Base-by-base conservation (phyloP, 164 flowering plant genomes). In the Vitis rupestris region DNA sequence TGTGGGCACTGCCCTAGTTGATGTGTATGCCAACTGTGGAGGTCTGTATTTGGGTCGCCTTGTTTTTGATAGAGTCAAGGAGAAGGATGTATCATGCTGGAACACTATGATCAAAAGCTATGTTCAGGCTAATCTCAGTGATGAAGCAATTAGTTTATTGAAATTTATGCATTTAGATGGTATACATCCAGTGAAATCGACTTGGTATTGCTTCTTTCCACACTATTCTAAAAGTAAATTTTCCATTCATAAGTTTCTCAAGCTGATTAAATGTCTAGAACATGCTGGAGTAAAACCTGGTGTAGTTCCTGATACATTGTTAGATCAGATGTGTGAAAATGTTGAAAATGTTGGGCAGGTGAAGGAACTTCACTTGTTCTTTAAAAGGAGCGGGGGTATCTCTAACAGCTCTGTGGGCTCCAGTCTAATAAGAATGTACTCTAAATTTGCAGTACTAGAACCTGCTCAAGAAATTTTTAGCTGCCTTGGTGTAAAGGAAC, bases 21-120 rank as follows among this genome's bases (percentile, higher is more conserved):
- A 74, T 71, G 65, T 65, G 58, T 78, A 78, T 65, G 70, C 70
- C 27, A 74, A 71, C 19, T 74, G 78, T 65, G 64, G 75, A 27
- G 69, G 79, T 62, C 59, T 79, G 63, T 76, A 74, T 10, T 72
- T 66, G 53, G 69, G 73, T 50, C 58, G 72, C 12, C 65, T 72
- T n/a, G 29, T 75, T 48, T 75, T 79, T 53, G 54, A 79, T 62
- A 66, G 76, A 58, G 57, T 79, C 19, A 50, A 56, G 17, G 78
- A 71, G 60, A 78, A 56, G 64, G 81, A 78, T 68, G n/a, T 56
- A 4, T 72, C 66, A 6, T 74, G 75, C 61, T 78, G 81, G 81
- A 78, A 71, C 72, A 66, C 70, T 7, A 74, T 78, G 75, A 71
- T 78, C 55, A 74, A 78, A 61, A 72, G 78, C 27, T 78, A 69